Base-by-base conservation (phyloP, 176 grass and related monocot genomes). In the Oryza glumipatula region DNA sequence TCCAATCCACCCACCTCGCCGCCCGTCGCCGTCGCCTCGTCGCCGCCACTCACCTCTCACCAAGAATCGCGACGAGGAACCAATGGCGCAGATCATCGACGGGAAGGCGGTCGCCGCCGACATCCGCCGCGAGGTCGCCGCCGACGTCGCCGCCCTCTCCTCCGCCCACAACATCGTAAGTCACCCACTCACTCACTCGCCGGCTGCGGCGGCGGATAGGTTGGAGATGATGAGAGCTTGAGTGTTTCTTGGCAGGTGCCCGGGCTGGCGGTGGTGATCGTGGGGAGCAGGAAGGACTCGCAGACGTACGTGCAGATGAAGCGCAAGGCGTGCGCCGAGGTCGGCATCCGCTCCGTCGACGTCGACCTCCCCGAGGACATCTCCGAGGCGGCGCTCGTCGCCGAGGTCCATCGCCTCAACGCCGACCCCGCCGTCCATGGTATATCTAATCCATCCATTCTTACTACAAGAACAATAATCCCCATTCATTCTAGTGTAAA, bases 11-110 rank as follows among this genome's bases (percentile, higher is more conserved):
- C 30, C 47, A 30, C 11, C 26, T 9, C 16, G 72, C 33, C 13
- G 36, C 5, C 36, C 36, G 56, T 49, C 51, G 51, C 21, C 28
- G 28, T 51, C 82, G 26, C 2, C 30, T 66, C 64, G 64, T 26
- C n/a, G 65, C 7, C 60, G 4, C 71, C 81, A 51, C 23, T 23
- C 72, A 8, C 61, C 10, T n/a, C 73, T 28, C 5, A 24, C 12
- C 49, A 52, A 52, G 0, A 52, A 17, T 14, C 15, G 49, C 49
- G 49, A 17, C 3, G 47, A 49, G 1, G 30, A 32, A 32, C 67
- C 79, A 26, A 99, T 99, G 96, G 91, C 96, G 74, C 91, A 80
- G 71, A 92, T 94, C 89, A 99, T 99, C 83, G 96, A 99, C 77
- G 93, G 96, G 64, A 96, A 92, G 81, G 88, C 88, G 54, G 86